Conservation (phyloP, 2,329 filamentous ascomycete genomes). For the Chalara sp. region DNA sequence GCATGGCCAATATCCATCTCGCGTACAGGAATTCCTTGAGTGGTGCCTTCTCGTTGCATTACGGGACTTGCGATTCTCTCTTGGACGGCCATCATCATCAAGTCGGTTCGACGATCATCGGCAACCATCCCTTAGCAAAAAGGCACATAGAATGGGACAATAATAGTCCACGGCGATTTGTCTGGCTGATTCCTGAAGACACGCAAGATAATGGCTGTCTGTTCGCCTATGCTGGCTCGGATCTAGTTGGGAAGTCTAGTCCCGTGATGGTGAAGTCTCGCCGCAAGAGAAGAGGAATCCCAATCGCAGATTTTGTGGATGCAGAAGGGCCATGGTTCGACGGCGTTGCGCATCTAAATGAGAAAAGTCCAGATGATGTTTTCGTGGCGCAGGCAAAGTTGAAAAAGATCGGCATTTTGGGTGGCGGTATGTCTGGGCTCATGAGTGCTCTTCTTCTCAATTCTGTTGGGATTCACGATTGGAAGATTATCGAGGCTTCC, state of each 20-base stretch:
- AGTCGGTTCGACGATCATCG: constrained; percentile 26
- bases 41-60: constrained; percentile 12
- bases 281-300: constrained; percentile 1
- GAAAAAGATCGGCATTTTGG: constrained; percentile 56
- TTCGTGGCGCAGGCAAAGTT: constrained; percentile 48
- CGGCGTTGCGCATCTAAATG: constrained; percentile 50
- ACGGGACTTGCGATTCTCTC: constrained; percentile 1
- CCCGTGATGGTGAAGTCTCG: constrained; percentile 8
- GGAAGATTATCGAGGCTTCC: constrained; percentile 55
- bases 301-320: constrained; percentile 12
- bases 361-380: constrained; percentile 44
- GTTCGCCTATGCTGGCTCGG: constrained; percentile 27
- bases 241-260: constrained; percentile 14
- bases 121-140: constrained; percentile 33
- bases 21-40: constrained; percentile 1
- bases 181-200: constrained; percentile 29
- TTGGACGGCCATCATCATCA: constrained; percentile 4
- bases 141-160: constrained; percentile 38
- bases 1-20: constrained; percentile 7
- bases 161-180: constrained; percentile 34
- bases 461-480: constrained; percentile 41
- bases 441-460: constrained; percentile 44
- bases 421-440: constrained; percentile 58
- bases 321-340: constrained; percentile 56
- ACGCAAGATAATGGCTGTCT: constrained; percentile 27